These are phyloP conservation scores for Rasamsonia emersonii DNA, from an alignment of 2,329 filamentous ascomycete genomes.

Conservation along the genomic window DNA sequence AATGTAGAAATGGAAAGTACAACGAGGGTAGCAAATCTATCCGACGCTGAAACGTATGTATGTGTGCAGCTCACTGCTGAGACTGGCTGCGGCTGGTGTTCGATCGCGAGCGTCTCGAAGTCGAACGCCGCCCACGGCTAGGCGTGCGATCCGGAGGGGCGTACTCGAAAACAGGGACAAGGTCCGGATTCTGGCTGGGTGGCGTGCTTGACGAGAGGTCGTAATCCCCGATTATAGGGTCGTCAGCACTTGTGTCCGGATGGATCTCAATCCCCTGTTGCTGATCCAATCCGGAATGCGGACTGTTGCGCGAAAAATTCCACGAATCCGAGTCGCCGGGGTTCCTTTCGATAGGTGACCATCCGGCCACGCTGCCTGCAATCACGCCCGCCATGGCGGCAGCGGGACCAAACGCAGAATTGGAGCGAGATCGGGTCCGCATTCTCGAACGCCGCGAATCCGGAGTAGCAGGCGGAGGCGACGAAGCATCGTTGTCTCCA, in stretches of 20 bases:
- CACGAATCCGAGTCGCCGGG: slow-evolving; percentile 28
- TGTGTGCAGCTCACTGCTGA: slow-evolving; percentile 7
- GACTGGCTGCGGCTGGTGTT: slow-evolving; percentile 20
- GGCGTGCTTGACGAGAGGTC: slow-evolving; percentile 27
- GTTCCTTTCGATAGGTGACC: slow-evolving; percentile 51
- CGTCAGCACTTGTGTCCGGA: slow-evolving; percentile 36
- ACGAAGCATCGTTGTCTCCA: slow-evolving; percentile 35
- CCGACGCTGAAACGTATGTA: too few relatives aligned
- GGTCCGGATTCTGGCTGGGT: slow-evolving; percentile 39
- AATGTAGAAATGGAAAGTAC: too few relatives aligned
- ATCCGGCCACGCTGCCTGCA: slow-evolving; percentile 57
- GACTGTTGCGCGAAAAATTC: slow-evolving; percentile 27
- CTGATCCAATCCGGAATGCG: slow-evolving; percentile 30
- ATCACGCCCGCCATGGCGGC: slow-evolving; percentile 58
- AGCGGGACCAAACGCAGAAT: slow-evolving; percentile 50
- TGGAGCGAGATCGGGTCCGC: slow-evolving; percentile 50
- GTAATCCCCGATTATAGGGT: slow-evolving; percentile 34
- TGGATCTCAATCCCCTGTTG: slow-evolving; percentile 40
- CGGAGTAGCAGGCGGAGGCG: slow-evolving; percentile 43
- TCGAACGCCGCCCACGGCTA: slow-evolving; percentile 26
- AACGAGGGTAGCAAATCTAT: too few relatives aligned
- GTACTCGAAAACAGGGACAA: slow-evolving; percentile 37
- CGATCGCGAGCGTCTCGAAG: slow-evolving; percentile 28
- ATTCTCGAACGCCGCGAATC: slow-evolving; percentile 42
- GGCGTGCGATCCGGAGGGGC: slow-evolving; percentile 26